Percentiles rank a stretch among this genome's conserved stretches.
Conservation (phyloP, 192 early-diverging fungal species). For the Cladochytrium replicatum region DNA sequence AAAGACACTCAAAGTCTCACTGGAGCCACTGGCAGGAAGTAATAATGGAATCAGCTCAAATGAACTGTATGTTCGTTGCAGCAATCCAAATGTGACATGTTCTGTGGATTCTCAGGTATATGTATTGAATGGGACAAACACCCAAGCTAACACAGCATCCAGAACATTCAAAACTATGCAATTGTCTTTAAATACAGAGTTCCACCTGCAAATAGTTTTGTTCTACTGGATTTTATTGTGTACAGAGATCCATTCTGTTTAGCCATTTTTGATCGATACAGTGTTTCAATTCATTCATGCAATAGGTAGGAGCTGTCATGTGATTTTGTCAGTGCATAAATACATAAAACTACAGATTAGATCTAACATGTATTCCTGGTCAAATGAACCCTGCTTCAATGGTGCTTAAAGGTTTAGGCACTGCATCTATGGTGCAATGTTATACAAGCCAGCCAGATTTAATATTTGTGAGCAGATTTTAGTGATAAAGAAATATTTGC, state of each 20-base stretch:
- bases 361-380: slow-evolving; percentile 33
- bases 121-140: no score
- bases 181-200: no score
- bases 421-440: slow-evolving; percentile 23
- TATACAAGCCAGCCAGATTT: slow-evolving; percentile 21
- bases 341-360: slow-evolving; percentile 26
- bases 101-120: no score
- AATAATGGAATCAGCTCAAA: slow-evolving; percentile 9
- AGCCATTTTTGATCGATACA: no score
- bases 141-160: no score
- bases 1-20: slow-evolving; percentile 17
- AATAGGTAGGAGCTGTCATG: no score
- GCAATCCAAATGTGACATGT: slow-evolving; percentile 31
- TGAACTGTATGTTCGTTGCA: slow-evolving; percentile 32
- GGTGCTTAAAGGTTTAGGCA: slow-evolving; percentile 28
- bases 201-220: no score
- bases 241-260: no score
- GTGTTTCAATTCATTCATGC: no score
- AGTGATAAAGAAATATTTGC: neutral
- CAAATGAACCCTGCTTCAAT: slow-evolving; percentile 31
- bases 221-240: no score
- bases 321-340: no score
- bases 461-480: slow-evolving; percentile 3
- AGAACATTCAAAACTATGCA: no score
- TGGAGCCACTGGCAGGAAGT: neutral